Evolutionary conservation across 805 yeast genomes (phyloP), one percentile per base, ranked within the genome.

Genomic region (Tanozyma kutaoensis): DNA sequence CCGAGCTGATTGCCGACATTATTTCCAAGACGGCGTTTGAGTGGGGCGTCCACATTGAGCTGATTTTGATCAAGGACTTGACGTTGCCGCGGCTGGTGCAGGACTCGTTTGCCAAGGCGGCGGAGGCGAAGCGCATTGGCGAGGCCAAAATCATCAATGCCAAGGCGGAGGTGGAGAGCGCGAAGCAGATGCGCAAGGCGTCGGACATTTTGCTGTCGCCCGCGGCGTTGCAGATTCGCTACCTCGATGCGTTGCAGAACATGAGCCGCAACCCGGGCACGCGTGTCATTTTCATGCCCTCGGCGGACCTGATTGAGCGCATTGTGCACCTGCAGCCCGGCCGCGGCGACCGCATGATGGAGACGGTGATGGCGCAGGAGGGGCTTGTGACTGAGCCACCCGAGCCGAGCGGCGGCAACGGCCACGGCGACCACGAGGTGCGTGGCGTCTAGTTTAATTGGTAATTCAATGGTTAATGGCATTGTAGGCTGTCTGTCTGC

Each of bases 211-310:
- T 76, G 42, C 76, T 78, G 24, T 71, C 79, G 22, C 73, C 74
- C 38, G 71, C 82, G 10, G 85, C 84, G 16, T 73, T 76, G 79
- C 84, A 76, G 55, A 76, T 76, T 46, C 58, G 85, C 49, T 76
- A 76, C 44, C 61, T 76, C 50, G 85, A 76, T 40, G 84, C 84
- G n/a, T 71, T 76, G 72, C 81, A 74, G 51, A 59, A 57, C 34
- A 76, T 76, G 82, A 77, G 81, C 20, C 68, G 55, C 35, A 43
- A 62, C 27, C 55, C 81, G 2, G 65, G 67, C 32, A 53, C 79
- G n/a, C 71, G 74, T 50, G 84, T 76, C 28, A 75, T 76, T 17
- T 76, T 76, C 48, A 76, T 76, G 82, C 84, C 85, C 5, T 55
- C 62, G 12, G 44, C 62, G 7, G 61, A 54, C 32, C 56, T 55